phyloP scores from a whole-genome alignment of 2,329 filamentous ascomycete genomes.

The Phoma herbarum region DNA sequence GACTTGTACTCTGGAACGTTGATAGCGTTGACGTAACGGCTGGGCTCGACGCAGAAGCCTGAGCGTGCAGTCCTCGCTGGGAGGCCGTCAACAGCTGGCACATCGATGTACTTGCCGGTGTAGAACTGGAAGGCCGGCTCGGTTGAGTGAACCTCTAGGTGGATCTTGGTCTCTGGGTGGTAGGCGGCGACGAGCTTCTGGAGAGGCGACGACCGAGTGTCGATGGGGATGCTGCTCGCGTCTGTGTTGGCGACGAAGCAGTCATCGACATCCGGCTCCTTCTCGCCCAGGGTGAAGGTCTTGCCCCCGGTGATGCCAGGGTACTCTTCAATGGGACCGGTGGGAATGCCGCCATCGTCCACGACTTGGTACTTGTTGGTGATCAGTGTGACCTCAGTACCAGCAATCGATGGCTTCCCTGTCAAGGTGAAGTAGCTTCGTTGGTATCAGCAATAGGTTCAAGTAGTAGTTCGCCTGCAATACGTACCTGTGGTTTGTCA shows the following conservation, averaged over 20 bases:
- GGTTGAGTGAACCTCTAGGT: slow-evolving; percentile 87
- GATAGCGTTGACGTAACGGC: slow-evolving; percentile 86
- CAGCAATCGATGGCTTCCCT: slow-evolving; percentile 65
- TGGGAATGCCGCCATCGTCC: slow-evolving; percentile 77
- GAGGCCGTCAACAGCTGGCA: slow-evolving; percentile 68
- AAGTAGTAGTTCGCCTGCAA: too few relatives aligned
- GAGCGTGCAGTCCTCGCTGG: slow-evolving; percentile 72
- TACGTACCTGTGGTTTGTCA: slow-evolving; percentile 91
- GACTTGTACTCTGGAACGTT: slow-evolving; percentile 82
- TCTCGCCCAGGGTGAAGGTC: slow-evolving; percentile 75
- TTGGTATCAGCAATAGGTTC: slow-evolving; percentile 1
- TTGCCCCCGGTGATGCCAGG: slow-evolving; percentile 70
- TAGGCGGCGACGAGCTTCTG: slow-evolving; percentile 73
- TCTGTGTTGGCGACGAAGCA: slow-evolving; percentile 83
- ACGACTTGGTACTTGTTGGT: slow-evolving; percentile 76
- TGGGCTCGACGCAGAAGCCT: slow-evolving; percentile 92
- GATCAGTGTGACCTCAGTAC: slow-evolving; percentile 66
- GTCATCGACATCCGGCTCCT: slow-evolving; percentile 82
- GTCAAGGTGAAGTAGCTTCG: slow-evolving; percentile 74
- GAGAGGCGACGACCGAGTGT: slow-evolving; percentile 66
- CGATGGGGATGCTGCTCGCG: slow-evolving; percentile 60
- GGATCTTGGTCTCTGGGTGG: slow-evolving; percentile 77
- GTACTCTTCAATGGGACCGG: slow-evolving; percentile 70
- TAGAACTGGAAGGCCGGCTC: slow-evolving; percentile 98
- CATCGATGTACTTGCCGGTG: slow-evolving; percentile 84